A percentile compares a stretch with the other conserved stretches of the same genome.
Conservation (phyloP, 2,329 filamentous ascomycete genomes). For the Arachnopeziza araneosa region DNA sequence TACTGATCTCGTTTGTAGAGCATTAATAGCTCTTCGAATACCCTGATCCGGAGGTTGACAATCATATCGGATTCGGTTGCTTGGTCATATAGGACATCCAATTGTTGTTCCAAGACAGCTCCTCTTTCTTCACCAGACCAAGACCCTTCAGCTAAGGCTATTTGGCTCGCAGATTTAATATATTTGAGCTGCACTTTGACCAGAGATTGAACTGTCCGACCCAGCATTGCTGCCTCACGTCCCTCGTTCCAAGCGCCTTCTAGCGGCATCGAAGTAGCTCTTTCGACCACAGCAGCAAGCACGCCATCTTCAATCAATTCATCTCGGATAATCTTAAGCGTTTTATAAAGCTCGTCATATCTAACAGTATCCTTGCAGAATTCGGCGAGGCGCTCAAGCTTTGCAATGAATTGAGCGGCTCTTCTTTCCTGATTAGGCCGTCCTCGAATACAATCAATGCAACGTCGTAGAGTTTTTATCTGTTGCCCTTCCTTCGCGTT, state of each 20-base stretch:
- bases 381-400: constrained; percentile 63
- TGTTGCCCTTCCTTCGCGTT: constrained; percentile 39
- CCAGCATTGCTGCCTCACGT: constrained; percentile 47
- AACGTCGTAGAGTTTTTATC: constrained; percentile 55
- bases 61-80: constrained; percentile 9
- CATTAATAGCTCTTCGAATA: constrained; percentile 21
- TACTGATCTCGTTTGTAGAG: constrained; percentile 24
- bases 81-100: constrained; percentile 38
- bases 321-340: constrained; percentile 55
- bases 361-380: constrained; percentile 48
- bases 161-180: constrained; percentile 50
- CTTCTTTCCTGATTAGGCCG: constrained; percentile 50
- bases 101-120: constrained; percentile 55
- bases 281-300: constrained; percentile 46
- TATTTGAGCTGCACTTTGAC: constrained; percentile 54
- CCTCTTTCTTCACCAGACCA: constrained; percentile 46
- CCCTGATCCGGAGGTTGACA: constrained; percentile 15
- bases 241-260: constrained; percentile 47
- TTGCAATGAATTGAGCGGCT: constrained; percentile 54
- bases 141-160: constrained; percentile 21
- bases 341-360: constrained; percentile 50
- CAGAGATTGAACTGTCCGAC: constrained; percentile 53
- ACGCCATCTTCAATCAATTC: constrained; percentile 54
- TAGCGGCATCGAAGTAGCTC: constrained; percentile 46
- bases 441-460: constrained; percentile 55